A percentile compares a stretch with the other conserved stretches of the same genome.
Conservation (phyloP, 2,329 filamentous ascomycete genomes). For the Neofusicoccum cordaticola region DNA sequence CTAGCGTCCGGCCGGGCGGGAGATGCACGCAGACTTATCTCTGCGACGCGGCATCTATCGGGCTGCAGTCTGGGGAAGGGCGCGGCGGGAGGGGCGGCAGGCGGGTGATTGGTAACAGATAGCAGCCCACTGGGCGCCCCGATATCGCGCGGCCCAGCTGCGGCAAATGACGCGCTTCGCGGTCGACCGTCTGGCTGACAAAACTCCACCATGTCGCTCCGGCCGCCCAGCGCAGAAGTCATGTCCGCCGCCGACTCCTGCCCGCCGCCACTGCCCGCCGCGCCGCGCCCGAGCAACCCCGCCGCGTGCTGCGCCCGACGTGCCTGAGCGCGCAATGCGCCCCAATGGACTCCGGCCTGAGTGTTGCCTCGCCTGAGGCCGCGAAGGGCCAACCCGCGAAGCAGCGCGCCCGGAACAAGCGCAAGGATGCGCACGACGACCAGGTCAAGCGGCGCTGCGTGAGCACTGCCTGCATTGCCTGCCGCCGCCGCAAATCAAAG, state of each 20-base stretch:
- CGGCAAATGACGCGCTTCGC: background rate
- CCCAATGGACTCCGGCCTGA: slow-evolving; percentile 17
- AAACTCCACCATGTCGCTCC: background rate
- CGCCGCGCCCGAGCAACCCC: background rate
- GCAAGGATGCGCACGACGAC: slow-evolving; percentile 36
- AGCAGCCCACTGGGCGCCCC: background rate
- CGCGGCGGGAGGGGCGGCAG: background rate
- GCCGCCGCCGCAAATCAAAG: slow-evolving; percentile 41
- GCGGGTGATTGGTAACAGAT: slow-evolving; percentile 7
- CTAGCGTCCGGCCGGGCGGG: background rate
- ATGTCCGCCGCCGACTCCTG: background rate
- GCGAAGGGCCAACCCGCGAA: slow-evolving; percentile 22
- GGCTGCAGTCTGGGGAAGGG: background rate
- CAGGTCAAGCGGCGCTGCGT: slow-evolving; percentile 45
- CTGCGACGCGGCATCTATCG: background rate
- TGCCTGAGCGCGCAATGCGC: slow-evolving; percentile 10
- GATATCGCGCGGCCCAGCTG: background rate
- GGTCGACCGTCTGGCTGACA: slow-evolving; percentile 2
- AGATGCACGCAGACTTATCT: background rate
- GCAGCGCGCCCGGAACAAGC: slow-evolving; percentile 30
- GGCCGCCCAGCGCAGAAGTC: background rate
- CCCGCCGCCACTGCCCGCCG: background rate
- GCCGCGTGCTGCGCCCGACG: background rate
- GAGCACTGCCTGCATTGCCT: slow-evolving; percentile 39
- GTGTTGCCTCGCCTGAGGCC: slow-evolving; percentile 22